Percentiles rank a stretch among this genome's conserved stretches.
These are phyloP conservation scores for Coffea humblotiana DNA, from an alignment of 305 asterid species.

Conservation along the genomic window DNA sequence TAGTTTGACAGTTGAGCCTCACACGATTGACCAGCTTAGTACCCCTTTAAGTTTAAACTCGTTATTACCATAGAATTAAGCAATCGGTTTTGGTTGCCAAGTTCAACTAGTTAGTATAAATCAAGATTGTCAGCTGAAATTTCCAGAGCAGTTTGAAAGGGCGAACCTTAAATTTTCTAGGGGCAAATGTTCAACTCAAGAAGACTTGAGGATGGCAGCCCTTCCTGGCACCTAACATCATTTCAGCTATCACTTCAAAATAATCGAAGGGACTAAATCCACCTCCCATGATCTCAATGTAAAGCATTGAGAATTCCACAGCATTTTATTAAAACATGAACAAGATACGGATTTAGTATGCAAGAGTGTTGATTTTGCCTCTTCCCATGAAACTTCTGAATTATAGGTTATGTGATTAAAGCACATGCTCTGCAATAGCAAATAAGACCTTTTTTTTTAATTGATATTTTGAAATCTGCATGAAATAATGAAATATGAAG, in stretches of 20 bases:
- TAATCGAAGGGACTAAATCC: too few species aligned
- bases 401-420: too few species aligned
- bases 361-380: too few species aligned
- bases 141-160: neutral
- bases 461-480: neutral
- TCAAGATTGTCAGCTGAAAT: neutral
- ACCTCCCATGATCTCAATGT: too few species aligned
- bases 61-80: neutral
- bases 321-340: too few species aligned
- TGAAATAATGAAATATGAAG: neutral
- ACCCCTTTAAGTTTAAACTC: neutral
- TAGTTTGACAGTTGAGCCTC: neutral
- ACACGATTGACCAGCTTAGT: neutral
- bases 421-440: neutral
- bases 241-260: neutral
- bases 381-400: too few species aligned
- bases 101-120: too few species aligned
- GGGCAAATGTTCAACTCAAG: neutral
- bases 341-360: too few species aligned
- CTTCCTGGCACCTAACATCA: neutral
- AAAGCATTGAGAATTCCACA: too few species aligned
- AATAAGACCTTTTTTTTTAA: too few species aligned
- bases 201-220: neutral
- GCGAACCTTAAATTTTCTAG: neutral
- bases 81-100: neutral